Evolutionary conservation across 2,329 filamentous ascomycete species (phyloP), one percentile per base, ranked within the genome.

Genomic region (Talaromyces marneffei): DNA sequence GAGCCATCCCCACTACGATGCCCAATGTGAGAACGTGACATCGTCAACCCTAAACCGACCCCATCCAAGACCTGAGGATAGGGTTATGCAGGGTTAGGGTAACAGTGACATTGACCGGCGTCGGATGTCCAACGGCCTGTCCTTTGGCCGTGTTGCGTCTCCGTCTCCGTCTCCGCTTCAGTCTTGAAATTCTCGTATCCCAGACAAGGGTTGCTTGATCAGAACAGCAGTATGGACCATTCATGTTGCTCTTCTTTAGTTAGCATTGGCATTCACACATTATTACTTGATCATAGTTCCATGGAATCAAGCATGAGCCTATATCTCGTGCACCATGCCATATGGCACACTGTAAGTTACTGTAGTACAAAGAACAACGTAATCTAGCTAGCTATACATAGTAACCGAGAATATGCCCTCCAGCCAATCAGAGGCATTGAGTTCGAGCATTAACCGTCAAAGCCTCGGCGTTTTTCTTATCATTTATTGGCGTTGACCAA

Each of bases 391-490:
- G 39, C 39, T 42, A 23, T 14, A 50, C 8, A 33, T 20, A 35
- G 29, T 52, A 20, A 33, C 33, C 52, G 50, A 54, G 31, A 16
- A 33, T 33, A 10, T 25, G 20, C 5, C 12, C 16, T 16, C 8
- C n/a, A 53, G 46, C 57, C 57, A 60, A 54, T 44, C 35, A 52
- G 33, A 25, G 27, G 12, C 10, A 18, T 4, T 12, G 2, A 8
- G 54, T 16, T 20, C 6, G 14, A 25, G 4, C 7, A 6, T 60
- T 61, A 61, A 40, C 59, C 59, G 59, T 35, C 16, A 56, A n/a
- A 23, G 27, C 55, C 55, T 42, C 44, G 55, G 55, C 52, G 40
- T 29, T 16, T 48, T 39, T 40, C 33, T 40, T 55, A 55, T 55
- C 52, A 20, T 18, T 10, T 18, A 27, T 5, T 4, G 2, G 1